Percentiles rank a stretch among this genome's conserved stretches.
Evolutionary conservation across 192 early-diverging fungal species (phyloP).

Genomic region (Backusella psychrophila): DNA sequence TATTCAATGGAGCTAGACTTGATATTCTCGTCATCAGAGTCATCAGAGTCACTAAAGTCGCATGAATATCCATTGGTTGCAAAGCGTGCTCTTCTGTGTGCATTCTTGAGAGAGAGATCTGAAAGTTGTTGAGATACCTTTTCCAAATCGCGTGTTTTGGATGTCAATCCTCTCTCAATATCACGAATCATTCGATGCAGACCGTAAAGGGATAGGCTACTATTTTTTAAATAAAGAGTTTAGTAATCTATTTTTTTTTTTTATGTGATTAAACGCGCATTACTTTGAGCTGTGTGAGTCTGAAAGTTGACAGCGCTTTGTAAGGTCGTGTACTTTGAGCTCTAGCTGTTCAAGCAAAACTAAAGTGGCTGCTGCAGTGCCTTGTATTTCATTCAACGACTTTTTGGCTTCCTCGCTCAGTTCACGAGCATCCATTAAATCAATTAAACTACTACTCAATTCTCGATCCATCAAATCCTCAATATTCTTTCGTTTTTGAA

Average conservation of each 20-base stretch:
- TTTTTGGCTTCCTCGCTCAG: neutral
- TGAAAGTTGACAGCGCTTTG: neutral
- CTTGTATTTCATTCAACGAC: neutral
- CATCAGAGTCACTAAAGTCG: slow-evolving; percentile 10
- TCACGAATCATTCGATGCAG: slow-evolving; percentile 11
- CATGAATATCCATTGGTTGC: neutral
- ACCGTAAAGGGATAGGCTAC: neutral
- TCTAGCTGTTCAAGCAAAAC: neutral
- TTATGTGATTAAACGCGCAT: neutral
- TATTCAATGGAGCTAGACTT: neutral
- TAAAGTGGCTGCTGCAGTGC: neutral
- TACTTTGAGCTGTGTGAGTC: neutral
- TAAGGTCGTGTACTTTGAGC: slow-evolving; percentile 2
- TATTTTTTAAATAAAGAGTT: neutral
- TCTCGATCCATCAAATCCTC: neutral
- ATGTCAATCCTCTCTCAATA: slow-evolving; percentile 9
- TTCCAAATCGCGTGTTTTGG: neutral
- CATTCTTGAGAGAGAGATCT: neutral
- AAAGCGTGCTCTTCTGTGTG: neutral
- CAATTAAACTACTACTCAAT: neutral
- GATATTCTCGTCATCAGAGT: neutral
- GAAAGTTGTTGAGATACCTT: slow-evolving; percentile 6
- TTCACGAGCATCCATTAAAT: slow-evolving; percentile 1
- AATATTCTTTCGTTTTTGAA: neutral
- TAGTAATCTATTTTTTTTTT: neutral